Conservation (phyloP, 73 alveolate genomes). For the Tetrahymena thermophila region DNA sequence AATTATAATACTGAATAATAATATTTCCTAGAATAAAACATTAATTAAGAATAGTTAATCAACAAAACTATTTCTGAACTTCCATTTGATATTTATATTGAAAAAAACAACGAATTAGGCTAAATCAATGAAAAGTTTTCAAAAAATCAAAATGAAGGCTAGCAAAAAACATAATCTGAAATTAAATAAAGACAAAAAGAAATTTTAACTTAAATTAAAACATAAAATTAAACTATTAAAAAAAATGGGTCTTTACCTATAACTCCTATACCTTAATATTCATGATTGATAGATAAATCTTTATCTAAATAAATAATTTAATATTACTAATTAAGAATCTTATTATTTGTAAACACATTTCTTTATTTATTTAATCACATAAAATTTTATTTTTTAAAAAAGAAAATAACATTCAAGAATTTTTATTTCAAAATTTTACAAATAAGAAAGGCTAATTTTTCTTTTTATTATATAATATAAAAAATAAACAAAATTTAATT, state of each 20-base stretch:
- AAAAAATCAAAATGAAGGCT: not conserved
- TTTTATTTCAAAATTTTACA: no score
- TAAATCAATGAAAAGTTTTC: not conserved
- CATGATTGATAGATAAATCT: not conserved
- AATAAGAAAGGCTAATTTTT: no score
- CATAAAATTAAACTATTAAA: not conserved
- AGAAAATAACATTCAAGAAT: no score
- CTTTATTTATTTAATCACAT: no score
- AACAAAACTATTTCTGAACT: not conserved
- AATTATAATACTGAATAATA: no score
- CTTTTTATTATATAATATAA: no score
- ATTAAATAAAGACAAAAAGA: not conserved
- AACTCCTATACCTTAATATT: not conserved
- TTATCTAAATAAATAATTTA: no score
- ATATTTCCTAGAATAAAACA: not conserved
- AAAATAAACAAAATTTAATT: no score
- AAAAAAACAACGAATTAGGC: not conserved
- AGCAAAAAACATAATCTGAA: not conserved
- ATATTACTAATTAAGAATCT: no score
- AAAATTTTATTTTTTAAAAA: no score
- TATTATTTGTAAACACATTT: no score
- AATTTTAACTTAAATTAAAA: not conserved
- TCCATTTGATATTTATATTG: not conserved
- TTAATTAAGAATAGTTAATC: not conserved
- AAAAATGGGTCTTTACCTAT: not conserved